phyloP scores from a whole-genome alignment of 768 basidiomycete species.

The Clitopilus hobsonii region DNA sequence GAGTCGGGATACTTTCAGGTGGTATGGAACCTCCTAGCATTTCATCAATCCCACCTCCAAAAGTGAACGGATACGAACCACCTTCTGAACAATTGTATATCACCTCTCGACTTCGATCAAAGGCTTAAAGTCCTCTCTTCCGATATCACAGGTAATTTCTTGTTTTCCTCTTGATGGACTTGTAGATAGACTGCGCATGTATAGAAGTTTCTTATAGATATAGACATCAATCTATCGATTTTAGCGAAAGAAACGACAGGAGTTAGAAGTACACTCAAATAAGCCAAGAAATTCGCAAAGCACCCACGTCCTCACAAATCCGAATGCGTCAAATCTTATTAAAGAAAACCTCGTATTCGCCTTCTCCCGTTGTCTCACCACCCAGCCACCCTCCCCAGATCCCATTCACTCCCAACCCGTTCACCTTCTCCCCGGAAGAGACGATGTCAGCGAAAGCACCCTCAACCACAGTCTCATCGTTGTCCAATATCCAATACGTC shows the following conservation, averaged over 20 bases:
- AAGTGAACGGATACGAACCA: slow-evolving; percentile 35
- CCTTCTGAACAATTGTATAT: slow-evolving; percentile 24
- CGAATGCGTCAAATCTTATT: too few species aligned
- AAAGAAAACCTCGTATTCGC: background rate
- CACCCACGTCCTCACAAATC: too few species aligned
- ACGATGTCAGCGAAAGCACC: background rate
- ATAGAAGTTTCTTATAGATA: too few species aligned
- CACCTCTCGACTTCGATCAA: background rate
- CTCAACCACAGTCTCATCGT: background rate
- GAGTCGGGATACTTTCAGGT: slow-evolving; percentile 63
- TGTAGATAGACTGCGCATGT: too few species aligned
- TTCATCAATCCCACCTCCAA: too few species aligned
- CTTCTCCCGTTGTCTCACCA: background rate
- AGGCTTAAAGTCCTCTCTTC: background rate
- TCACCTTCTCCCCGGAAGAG: background rate
- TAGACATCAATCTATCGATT: too few species aligned
- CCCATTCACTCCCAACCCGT: background rate
- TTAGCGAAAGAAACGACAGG: too few species aligned
- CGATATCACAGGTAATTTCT: too few species aligned
- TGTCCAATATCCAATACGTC: too few species aligned
- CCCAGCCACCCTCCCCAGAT: slow-evolving; percentile 1
- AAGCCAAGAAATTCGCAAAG: too few species aligned
- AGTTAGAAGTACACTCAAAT: too few species aligned
- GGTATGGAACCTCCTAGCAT: slow-evolving; percentile 49
- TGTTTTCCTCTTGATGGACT: too few species aligned